Conservation (phyloP, 2,329 filamentous ascomycete genomes). For the Nemania abortiva region DNA sequence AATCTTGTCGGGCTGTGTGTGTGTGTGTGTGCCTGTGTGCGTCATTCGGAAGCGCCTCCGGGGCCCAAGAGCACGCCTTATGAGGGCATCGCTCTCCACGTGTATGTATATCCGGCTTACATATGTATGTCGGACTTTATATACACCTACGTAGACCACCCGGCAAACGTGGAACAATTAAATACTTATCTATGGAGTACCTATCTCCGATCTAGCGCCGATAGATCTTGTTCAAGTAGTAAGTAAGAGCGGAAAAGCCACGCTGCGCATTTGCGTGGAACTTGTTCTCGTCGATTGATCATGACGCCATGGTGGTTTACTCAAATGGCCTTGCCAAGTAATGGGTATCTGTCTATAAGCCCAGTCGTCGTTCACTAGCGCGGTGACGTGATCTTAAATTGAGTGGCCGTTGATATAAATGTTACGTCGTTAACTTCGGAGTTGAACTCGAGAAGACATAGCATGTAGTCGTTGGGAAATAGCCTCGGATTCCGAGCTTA, state of each 20-base stretch:
- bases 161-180: neutral
- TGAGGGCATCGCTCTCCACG: slow-evolving; percentile 19
- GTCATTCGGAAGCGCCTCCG: neutral
- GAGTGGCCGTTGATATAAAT: no score
- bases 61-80: slow-evolving; percentile 16
- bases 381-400: no score
- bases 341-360: neutral
- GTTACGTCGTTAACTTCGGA: no score
- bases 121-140: slow-evolving; percentile 1
- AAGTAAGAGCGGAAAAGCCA: neutral
- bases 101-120: neutral
- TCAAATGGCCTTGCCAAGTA: neutral
- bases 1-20: neutral
- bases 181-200: slow-evolving; percentile 14
- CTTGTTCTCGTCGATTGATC: neutral
- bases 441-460: no score
- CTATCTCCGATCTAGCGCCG: slow-evolving; percentile 24
- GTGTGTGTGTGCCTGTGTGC: no score
- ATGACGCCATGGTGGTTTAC: neutral
- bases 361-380: no score
- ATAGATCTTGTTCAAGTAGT: neutral
- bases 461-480: no score
- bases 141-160: neutral
- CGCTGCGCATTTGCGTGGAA: neutral
- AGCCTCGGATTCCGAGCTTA: no score